Conservation (phyloP, 202 grass and related monocot genomes). For the Eragrostis tef region DNA sequence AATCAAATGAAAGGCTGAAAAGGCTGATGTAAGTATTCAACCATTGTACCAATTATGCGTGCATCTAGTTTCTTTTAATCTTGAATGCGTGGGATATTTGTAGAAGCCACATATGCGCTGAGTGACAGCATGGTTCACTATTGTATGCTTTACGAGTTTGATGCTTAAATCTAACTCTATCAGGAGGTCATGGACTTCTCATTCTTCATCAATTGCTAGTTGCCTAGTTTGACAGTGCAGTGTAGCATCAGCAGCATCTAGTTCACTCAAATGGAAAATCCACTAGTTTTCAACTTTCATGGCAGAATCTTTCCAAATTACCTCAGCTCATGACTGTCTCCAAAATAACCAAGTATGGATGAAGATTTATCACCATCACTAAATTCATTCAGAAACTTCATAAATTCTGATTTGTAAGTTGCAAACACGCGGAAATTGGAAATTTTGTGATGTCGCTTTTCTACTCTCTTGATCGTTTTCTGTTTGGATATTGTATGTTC, state of each 20-base stretch:
- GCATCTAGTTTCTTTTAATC: neutral
- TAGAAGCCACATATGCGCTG: neutral
- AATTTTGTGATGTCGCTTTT: neutral
- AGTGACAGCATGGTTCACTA: neutral
- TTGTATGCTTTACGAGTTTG: neutral
- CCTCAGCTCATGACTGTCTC: neutral
- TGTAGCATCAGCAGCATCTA: neutral
- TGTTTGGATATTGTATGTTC: neutral
- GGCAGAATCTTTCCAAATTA: neutral
- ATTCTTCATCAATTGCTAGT: constrained; percentile 2
- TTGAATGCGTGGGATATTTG: neutral
- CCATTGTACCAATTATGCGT: neutral
- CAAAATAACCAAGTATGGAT: neutral
- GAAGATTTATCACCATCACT: neutral
- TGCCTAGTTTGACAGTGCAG: neutral
- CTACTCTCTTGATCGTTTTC: neutral
- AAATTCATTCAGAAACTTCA: neutral
- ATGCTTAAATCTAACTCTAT: neutral
- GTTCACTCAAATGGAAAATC: neutral
- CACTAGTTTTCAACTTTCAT: neutral
- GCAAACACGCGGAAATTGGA: neutral
- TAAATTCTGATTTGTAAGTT: neutral
- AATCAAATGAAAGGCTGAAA: no score
- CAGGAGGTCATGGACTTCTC: neutral
- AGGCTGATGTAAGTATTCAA: no score